Conservation (phyloP, 768 basidiomycete species). For the Pisolithus sp. region DNA sequence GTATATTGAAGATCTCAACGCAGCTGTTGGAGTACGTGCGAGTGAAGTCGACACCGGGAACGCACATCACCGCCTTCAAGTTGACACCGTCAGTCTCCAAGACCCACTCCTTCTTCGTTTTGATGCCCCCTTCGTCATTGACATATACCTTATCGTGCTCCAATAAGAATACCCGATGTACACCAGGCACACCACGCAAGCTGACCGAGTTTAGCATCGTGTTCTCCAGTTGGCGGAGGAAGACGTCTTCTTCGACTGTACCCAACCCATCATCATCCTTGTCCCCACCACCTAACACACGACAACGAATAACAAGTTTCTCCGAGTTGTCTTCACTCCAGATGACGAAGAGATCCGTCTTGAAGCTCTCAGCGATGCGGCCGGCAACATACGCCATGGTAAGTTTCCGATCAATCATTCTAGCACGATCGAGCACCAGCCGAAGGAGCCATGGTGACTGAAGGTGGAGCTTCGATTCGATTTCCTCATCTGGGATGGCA, state of each 20-base stretch:
- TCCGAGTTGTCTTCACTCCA: conserved; percentile 99
- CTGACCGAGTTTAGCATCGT: conserved; percentile 95
- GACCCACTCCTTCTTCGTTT: conserved; percentile 78
- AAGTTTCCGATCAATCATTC: conserved; percentile 96
- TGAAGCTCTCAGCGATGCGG: conserved; percentile 90
- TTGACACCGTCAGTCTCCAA: conserved; percentile 97
- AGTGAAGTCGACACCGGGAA: conserved; percentile 90
- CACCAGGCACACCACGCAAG: conserved; percentile 86
- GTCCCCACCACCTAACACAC: conserved; percentile 77
- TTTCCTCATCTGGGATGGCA: conserved; percentile 96
- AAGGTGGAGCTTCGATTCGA: conserved; percentile 82
- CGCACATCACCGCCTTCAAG: conserved; percentile 89
- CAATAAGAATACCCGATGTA: conserved; percentile 90
- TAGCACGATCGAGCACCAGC: conserved; percentile 91
- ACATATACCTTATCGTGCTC: conserved; percentile 76
- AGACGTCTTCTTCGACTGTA: conserved; percentile 85
- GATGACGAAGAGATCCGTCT: conserved; percentile 93
- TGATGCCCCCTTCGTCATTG: conserved; percentile 58
- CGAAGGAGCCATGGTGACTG: conserved; percentile 98
- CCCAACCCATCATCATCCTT: conserved; percentile 81
- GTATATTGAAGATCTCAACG: conserved; percentile 87
- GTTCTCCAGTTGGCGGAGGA: conserved; percentile 92
- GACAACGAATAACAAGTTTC: conserved; percentile 94
- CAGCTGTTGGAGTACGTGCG: conserved; percentile 97
- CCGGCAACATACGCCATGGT: conserved; percentile 93